Evolutionary conservation across 352 stramenopile genomes (phyloP), one percentile per base, ranked within the genome.

Genomic region (Pythium rishiriense): DNA sequence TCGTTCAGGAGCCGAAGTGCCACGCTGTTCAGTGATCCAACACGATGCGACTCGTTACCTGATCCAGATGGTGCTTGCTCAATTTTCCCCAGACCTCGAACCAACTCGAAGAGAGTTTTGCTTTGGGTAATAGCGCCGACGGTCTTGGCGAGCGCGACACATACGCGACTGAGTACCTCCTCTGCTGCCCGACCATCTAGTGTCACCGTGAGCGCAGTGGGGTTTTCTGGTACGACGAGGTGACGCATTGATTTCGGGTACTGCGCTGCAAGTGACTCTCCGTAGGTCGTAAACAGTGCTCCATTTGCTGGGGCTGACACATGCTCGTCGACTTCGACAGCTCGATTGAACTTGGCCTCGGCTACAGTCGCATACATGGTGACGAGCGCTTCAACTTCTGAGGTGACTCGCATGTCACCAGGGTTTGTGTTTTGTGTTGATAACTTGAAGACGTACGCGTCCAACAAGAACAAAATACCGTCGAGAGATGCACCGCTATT

Each of bases 211-310:
- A 64, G 43, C 47, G 51, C 60, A 15, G 52, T 64, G 1, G 31
- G 4, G 12, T 28, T 66, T 4, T 72, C 58, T 3, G 47, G 39
- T 8, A 37, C 37, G n/a, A 67, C 53, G 15, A 72, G 41, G 14
- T 64, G 65, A 2, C 65, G 65, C 58, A 67, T 64, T 19, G 58
- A 62, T 29, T 50, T 49, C 4, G 58, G 65, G 17, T 67, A 72
- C 21, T 72, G 65, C 3, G 43, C 41, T 31, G 42, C 64, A 5
- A 70, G n/a, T 4, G 57, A 29, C 28, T 70, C 64, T 0, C 41
- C 57, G 33, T 70, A 70, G 5, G 64, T 64, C 19, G 57, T 70
- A 25, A 70, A 69, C 11, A 43, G 8, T n/a, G n/a, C 37, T 12
- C 37, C 37, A 17, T 12, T n/a, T 4, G 15, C 37, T n/a, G 37